phyloP scores from a whole-genome alignment of 1,139 yeast genomes.

The Kazachstania sp. region DNA sequence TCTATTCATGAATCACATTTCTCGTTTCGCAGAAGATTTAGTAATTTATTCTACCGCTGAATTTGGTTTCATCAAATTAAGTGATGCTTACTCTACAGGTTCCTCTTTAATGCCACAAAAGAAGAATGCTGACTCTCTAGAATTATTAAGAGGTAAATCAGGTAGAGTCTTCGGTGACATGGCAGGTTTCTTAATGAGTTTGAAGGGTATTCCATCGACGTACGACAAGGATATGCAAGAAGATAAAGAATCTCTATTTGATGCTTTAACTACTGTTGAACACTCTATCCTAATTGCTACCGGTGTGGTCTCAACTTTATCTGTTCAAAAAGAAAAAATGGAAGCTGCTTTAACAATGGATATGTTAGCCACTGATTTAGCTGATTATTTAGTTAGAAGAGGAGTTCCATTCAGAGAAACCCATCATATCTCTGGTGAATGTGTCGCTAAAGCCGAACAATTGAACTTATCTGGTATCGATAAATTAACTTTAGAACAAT shows the following conservation, averaged over 20 bases:
- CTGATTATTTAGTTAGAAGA: slow-evolving; percentile 92
- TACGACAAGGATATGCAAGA: slow-evolving; percentile 98
- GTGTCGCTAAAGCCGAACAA: slow-evolving; percentile 86
- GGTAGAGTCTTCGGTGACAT: slow-evolving; percentile 95
- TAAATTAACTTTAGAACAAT: slow-evolving; percentile 66
- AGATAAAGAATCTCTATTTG: slow-evolving; percentile 95
- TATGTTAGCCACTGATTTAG: slow-evolving; percentile 97
- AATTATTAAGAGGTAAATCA: slow-evolving; percentile 88
- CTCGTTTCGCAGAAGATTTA: slow-evolving; percentile 88
- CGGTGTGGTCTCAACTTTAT: slow-evolving; percentile 85
- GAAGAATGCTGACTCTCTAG: slow-evolving; percentile 95
- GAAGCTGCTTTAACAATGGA: slow-evolving; percentile 89
- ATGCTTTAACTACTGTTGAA: slow-evolving; percentile 79
- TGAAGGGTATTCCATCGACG: slow-evolving; percentile 93
- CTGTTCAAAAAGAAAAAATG: slow-evolving; percentile 68
- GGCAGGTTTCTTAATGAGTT: slow-evolving; percentile 91
- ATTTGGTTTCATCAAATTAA: slow-evolving; percentile 84
- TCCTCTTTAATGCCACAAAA: slow-evolving; percentile 98
- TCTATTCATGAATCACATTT: slow-evolving; percentile 86
- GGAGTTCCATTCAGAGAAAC: slow-evolving; percentile 99
- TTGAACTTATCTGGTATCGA: slow-evolving; percentile 70
- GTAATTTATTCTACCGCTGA: slow-evolving; percentile 96
- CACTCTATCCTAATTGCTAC: slow-evolving; percentile 92
- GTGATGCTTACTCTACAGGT: slow-evolving; percentile 98
- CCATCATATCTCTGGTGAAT: slow-evolving; percentile 96